Percentiles rank a stretch among this genome's conserved stretches.
phyloP scores from a whole-genome alignment of 768 basidiomycete species.

The Rhodocollybia butyracea region DNA sequence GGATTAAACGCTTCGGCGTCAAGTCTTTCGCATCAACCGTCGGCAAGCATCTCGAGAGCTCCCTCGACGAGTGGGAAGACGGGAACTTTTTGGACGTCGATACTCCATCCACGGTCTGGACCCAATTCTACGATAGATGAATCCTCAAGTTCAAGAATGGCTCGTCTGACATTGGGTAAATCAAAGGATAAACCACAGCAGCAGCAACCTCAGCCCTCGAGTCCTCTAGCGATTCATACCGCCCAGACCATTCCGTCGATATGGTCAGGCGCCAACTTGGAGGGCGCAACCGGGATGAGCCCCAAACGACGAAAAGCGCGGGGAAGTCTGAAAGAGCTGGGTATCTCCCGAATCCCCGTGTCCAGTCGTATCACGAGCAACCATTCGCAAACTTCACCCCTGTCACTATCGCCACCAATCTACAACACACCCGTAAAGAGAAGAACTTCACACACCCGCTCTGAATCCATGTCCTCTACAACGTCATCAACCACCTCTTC shows the following conservation, averaged over 20 bases:
- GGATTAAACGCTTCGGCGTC: conserved; percentile 5
- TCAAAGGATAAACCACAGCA: neutral
- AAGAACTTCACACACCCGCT: neutral
- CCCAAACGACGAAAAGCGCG: conserved; percentile 8
- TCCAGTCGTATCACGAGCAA: neutral
- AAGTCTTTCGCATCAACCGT: conserved; percentile 1
- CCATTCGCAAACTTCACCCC: neutral
- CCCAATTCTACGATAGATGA: neutral
- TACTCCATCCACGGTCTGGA: conserved; percentile 4
- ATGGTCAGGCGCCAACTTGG: conserved; percentile 3
- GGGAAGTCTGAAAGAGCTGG: conserved; percentile 6
- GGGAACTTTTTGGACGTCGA: conserved; percentile 4
- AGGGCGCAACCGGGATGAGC: neutral
- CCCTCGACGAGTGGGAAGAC: neutral
- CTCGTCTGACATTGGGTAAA: neutral
- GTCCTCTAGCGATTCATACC: conserved; percentile 2
- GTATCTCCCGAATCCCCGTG: conserved; percentile 3
- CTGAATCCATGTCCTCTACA: conserved; percentile 10
- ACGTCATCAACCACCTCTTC: conserved; percentile 14
- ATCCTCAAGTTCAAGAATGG: neutral
- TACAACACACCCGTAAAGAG: conserved; percentile 1
- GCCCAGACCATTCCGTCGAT: neutral
- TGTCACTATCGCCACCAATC: neutral
- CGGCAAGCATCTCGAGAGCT: neutral
- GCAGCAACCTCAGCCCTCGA: neutral